phyloP scores from a whole-genome alignment of 2,329 filamentous ascomycete species.

The Sporothrix euskadiensis region DNA sequence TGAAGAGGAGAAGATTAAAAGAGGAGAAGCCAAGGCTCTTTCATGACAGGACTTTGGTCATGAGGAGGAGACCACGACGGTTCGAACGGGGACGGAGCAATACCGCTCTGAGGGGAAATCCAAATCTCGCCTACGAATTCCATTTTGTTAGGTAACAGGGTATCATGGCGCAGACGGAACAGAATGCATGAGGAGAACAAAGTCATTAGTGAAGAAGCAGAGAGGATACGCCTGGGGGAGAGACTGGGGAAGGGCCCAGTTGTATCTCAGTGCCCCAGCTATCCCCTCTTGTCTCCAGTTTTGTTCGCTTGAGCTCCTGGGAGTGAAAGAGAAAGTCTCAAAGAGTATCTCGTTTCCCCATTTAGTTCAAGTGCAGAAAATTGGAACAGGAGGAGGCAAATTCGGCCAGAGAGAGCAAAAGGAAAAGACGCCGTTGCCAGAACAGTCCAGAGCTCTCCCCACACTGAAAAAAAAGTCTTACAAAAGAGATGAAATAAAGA shows the following conservation, averaged over 20 bases:
- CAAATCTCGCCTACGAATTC: not conserved
- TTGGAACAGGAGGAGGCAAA: conserved; percentile 1
- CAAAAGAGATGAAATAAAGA: not conserved
- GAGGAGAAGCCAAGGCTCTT: not conserved
- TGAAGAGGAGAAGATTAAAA: not conserved
- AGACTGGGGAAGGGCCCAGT: not conserved
- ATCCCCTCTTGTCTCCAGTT: not conserved
- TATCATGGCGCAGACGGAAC: not conserved
- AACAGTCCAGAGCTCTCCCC: conserved; percentile 8
- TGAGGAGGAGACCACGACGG: not conserved
- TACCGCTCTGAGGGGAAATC: not conserved
- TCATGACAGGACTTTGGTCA: not conserved
- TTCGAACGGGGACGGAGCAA: not conserved
- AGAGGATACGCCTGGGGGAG: not conserved
- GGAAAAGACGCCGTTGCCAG: not conserved
- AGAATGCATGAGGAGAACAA: not conserved
- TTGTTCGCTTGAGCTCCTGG: not conserved
- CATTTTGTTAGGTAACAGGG: conserved; percentile 17
- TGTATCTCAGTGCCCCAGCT: not conserved
- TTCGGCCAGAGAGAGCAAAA: not conserved
- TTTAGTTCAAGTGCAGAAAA: conserved; percentile 2
- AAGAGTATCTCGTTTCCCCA: not conserved
- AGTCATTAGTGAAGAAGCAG: not conserved
- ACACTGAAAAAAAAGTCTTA: not conserved
- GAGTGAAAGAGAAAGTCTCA: too few relatives aligned